Percentiles rank a stretch among this genome's conserved stretches.
Evolutionary conservation across 495 filamentous ascomycete genomes (phyloP).

Genomic region (Aspergillus saccharolyticus): DNA sequence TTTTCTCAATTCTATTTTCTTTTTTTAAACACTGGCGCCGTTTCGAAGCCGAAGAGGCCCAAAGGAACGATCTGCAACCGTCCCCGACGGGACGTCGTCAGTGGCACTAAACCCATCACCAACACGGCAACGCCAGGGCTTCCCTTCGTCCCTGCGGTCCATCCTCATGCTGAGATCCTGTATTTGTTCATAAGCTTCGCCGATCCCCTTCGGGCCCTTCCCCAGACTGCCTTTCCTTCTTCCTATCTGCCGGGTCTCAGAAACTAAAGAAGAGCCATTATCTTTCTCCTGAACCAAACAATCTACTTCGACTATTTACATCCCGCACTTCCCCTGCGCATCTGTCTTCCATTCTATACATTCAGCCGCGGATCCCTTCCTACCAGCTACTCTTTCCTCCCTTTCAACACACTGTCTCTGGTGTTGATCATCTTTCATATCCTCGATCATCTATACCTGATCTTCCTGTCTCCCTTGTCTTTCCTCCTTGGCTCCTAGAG

Average conservation of each 20-base stretch:
- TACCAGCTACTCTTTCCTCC: slow-evolving; percentile 5
- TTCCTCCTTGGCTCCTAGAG: not conserved
- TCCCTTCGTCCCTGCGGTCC: slow-evolving; percentile 25
- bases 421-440: slow-evolving; percentile 10
- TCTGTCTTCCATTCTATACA: not conserved
- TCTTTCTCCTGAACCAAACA: not conserved
- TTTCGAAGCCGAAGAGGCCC: slow-evolving; percentile 28
- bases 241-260: slow-evolving; percentile 30
- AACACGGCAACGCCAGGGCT: slow-evolving; percentile 28
- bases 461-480: slow-evolving; percentile 6
- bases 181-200: slow-evolving; percentile 67
- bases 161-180: slow-evolving; percentile 31
- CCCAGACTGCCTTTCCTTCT: slow-evolving; percentile 39
- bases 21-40: slow-evolving; percentile 21
- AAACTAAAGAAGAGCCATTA: not conserved
- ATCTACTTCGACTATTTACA: slow-evolving; percentile 9
- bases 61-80: slow-evolving; percentile 43
- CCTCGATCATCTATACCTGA: slow-evolving; percentile 3
- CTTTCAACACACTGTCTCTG: slow-evolving; percentile 1
- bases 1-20: slow-evolving; percentile 7
- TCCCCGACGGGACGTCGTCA: slow-evolving; percentile 44
- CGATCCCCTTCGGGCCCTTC: slow-evolving; percentile 59
- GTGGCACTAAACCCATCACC: slow-evolving; percentile 39
- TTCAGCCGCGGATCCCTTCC: not conserved
- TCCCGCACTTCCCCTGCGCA: slow-evolving; percentile 2